phyloP scores from a whole-genome alignment of 2,329 filamentous ascomycete species.

The Fusarium equiseti region DNA sequence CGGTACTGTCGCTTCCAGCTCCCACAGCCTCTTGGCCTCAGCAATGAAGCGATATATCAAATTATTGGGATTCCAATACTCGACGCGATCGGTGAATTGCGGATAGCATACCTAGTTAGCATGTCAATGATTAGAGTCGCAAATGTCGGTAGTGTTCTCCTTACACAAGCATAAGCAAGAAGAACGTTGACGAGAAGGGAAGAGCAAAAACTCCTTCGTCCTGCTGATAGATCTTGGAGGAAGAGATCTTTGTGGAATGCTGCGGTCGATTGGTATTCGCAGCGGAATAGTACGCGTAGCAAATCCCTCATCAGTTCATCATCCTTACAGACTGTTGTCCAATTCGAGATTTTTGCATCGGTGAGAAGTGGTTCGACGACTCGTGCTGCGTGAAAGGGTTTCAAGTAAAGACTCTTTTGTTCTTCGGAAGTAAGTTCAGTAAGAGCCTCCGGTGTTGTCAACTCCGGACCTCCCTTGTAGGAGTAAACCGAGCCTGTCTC shows the following conservation, averaged over 20 bases:
- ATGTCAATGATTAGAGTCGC: background rate
- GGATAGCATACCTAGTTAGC: constrained; percentile 48
- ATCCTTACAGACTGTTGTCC: constrained; percentile 54
- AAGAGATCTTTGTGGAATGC: constrained; percentile 57
- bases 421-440: constrained; percentile 11
- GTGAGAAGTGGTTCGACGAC: constrained; percentile 52
- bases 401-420: constrained; percentile 47
- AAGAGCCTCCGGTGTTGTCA: background rate
- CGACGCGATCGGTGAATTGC: constrained; percentile 45
- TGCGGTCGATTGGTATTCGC: constrained; percentile 54
- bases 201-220: constrained; percentile 53
- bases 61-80: constrained; percentile 54
- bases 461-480: background rate
- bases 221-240: constrained; percentile 54
- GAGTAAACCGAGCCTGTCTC: constrained; percentile 38
- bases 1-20: constrained; percentile 48
- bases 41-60: constrained; percentile 54
- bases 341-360: constrained; percentile 49
- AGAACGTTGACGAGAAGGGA: constrained; percentile 55
- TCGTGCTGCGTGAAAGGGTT: constrained; percentile 53
- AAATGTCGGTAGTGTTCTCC: background rate
- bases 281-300: constrained; percentile 46
- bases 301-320: constrained; percentile 53
- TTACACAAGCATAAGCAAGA: constrained; percentile 54
- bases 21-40: constrained; percentile 56